Evolutionary conservation across 805 yeast genomes (phyloP), one percentile per base, ranked within the genome.

Genomic region (Candida ortonii): DNA sequence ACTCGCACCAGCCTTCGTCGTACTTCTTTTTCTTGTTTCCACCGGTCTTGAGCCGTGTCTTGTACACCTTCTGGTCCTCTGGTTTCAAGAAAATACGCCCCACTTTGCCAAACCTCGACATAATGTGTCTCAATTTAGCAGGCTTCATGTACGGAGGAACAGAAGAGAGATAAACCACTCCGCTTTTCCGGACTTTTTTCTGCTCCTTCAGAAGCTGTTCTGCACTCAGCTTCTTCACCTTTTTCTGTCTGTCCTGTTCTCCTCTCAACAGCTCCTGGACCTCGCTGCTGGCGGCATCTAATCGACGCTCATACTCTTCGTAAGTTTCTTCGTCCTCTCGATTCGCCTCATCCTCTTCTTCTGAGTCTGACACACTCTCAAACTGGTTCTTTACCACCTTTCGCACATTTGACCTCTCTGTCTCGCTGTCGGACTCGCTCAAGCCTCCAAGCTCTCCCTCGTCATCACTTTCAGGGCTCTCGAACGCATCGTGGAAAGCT

Each of bases 61-160:
- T 76, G 50, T 87, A 70, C 7, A 70, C 70, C 18, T 72, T 65
- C 7, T 78, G 71, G 44, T 82, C 84, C 58, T 93, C 98, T 11
- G 95, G 96, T 46, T 87, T 83, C 43, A 93, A 62, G 55, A 83
- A 93, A 6, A 93, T 64, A 44, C 97, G 69, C 50, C 86, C 95
- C n/a, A 90, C 71, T 39, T 77, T 78, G 8, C 98, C 98, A 62
- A 90, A 93, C 42, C 86, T 68, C 4, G 79, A 60, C 21, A 93
- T 65, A 9, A 93, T 73, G 33, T 88, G 93, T 50, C 95, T 72
- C 62, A 93, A 67, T 56, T 88, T 93, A 2, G 82, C 76, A 1
- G 98, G 97, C 56, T 89, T 89, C 98, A 93, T 93, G 55, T 84
- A 93, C 16, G 98, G 98, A 0, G 98, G 98, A 7, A 93, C 75